A percentile compares a stretch with the other conserved stretches of the same genome.
phyloP scores from a whole-genome alignment of 306 rosid genomes.

The Begonia peltatifolia region DNA sequence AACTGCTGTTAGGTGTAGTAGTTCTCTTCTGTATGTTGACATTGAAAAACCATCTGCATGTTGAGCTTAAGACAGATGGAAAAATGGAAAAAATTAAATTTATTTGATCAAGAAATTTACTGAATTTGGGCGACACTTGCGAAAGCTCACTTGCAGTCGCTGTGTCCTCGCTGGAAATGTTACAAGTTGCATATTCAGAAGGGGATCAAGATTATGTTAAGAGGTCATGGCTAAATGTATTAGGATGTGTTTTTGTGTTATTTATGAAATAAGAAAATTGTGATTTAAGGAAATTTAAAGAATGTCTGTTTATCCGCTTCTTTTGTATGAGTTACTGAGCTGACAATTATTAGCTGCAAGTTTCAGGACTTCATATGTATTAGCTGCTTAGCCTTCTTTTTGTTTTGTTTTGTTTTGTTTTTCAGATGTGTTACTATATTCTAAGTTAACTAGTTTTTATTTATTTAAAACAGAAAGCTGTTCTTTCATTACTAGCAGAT shows the following conservation, averaged over 20 bases:
- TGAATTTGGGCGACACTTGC: too few relatives aligned
- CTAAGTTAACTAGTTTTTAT: constrained; percentile 21
- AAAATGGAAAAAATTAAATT: too few relatives aligned
- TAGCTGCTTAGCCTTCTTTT: background rate
- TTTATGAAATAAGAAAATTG: too few relatives aligned
- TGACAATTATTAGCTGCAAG: background rate
- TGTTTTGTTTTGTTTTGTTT: constrained; percentile 5
- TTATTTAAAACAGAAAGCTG: constrained; percentile 80
- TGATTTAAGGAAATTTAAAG: too few relatives aligned
- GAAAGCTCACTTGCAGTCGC: too few relatives aligned
- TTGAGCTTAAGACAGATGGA: background rate
- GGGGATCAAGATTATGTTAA: too few relatives aligned
- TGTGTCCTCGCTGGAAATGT: too few relatives aligned
- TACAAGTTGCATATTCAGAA: too few relatives aligned
- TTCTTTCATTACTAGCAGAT: constrained; percentile 66
- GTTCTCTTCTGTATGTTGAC: background rate
- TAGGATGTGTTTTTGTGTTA: too few relatives aligned
- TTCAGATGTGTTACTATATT: constrained; percentile 4
- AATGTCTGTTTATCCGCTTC: too few relatives aligned
- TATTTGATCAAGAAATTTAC: too few relatives aligned
- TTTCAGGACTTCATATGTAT: background rate
- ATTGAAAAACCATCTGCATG: background rate
- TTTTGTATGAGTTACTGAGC: background rate
- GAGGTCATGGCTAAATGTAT: too few relatives aligned
- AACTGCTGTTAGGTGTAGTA: background rate